phyloP scores from a whole-genome alignment of 2,329 filamentous ascomycete species.

The Coniochaeta sp. region DNA sequence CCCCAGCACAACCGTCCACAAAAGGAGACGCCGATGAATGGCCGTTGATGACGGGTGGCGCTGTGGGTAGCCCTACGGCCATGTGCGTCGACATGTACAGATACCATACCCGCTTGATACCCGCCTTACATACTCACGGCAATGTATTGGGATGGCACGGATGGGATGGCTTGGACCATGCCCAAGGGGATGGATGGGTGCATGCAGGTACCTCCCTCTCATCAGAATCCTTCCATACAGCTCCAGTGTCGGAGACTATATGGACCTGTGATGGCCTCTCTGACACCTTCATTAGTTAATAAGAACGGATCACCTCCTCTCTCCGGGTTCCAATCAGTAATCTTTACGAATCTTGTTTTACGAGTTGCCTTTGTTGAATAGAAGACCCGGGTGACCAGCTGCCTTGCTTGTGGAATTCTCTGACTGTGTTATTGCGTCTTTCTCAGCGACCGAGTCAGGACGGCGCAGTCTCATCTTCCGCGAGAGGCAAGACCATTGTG shows the following conservation, averaged over 20 bases:
- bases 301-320: neutral
- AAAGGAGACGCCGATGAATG: constrained; percentile 1
- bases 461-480: neutral
- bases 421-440: neutral
- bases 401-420: neutral
- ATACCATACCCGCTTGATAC: neutral
- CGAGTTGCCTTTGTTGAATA: neutral
- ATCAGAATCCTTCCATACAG: too few relatives aligned
- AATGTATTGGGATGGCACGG: neutral
- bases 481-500: too few relatives aligned
- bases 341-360: neutral
- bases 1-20: neutral
- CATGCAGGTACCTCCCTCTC: constrained; percentile 1
- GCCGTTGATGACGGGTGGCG: constrained; percentile 1
- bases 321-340: neutral
- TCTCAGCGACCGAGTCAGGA: neutral
- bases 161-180: neutral
- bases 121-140: neutral
- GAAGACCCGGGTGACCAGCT: too few relatives aligned
- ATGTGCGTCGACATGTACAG: neutral
- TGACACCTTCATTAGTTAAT: neutral
- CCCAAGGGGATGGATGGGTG: neutral
- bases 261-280: neutral
- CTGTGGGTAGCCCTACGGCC: constrained; percentile 1
- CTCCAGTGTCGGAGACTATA: too few relatives aligned